Percentiles rank a stretch among this genome's conserved stretches.
Evolutionary conservation across 345 rosid genomes (phyloP).

Genomic region (Acer saccharum): DNA sequence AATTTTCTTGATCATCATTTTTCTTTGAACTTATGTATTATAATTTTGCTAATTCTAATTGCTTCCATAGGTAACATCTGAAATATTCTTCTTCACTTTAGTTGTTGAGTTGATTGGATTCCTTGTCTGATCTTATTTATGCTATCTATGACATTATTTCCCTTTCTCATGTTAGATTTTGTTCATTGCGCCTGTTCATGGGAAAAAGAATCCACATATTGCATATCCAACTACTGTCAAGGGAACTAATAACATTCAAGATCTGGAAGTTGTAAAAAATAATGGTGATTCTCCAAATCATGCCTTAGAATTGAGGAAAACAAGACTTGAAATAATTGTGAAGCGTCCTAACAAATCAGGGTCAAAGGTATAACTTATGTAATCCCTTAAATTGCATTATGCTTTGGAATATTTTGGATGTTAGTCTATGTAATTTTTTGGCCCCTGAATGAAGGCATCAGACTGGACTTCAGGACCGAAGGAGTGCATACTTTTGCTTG

Average conservation of each 20-base stretch:
- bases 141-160: slow-evolving; percentile 15
- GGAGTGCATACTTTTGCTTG: slow-evolving; percentile 84
- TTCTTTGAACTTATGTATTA: background rate
- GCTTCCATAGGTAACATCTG: slow-evolving; percentile 2
- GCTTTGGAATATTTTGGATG: slow-evolving; percentile 16
- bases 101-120: slow-evolving; percentile 16
- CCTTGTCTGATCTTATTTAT: slow-evolving; percentile 16
- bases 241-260: slow-evolving; percentile 23
- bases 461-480: slow-evolving; percentile 70
- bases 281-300: slow-evolving; percentile 34
- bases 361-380: slow-evolving; percentile 65
- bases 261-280: slow-evolving; percentile 30
- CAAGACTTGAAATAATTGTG: slow-evolving; percentile 53
- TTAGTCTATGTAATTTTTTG: slow-evolving; percentile 21
- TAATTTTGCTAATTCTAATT: slow-evolving; percentile 1
- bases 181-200: slow-evolving; percentile 79
- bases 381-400: slow-evolving; percentile 13
- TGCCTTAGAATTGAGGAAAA: slow-evolving; percentile 49
- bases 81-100: slow-evolving; percentile 16
- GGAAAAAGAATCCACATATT: slow-evolving; percentile 47
- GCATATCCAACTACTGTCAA: slow-evolving; percentile 40
- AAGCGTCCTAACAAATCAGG: slow-evolving; percentile 50
- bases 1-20: background rate
- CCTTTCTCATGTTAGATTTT: slow-evolving; percentile 44
- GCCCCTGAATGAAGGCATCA: slow-evolving; percentile 53